Evolutionary conservation across 2,329 filamentous ascomycete genomes (phyloP).

Genomic region (Niveomyces coronatus): DNA sequence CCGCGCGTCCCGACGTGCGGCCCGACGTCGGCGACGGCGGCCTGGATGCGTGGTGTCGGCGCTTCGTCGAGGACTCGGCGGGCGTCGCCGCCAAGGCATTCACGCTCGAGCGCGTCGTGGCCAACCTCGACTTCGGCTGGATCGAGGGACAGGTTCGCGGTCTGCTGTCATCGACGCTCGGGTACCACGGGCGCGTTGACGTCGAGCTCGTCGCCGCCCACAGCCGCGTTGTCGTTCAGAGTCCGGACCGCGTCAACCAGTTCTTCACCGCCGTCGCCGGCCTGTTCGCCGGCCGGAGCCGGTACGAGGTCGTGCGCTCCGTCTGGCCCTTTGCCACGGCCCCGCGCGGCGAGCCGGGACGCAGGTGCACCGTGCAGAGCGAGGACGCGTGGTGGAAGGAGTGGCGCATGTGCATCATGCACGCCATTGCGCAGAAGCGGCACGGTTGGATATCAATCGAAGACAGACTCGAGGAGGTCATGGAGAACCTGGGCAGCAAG

Average conservation of each 20-base stretch:
- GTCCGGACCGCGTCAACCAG: conserved; percentile 41
- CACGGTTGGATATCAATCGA: conserved; percentile 37
- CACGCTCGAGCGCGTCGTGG: conserved; percentile 39
- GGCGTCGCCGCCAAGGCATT: conserved; percentile 40
- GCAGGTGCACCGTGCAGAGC: conserved; percentile 40
- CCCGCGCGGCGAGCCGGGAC: conserved; percentile 31
- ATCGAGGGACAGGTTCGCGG: conserved; percentile 43
- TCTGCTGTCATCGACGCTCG: conserved; percentile 37
- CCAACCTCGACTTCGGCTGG: conserved; percentile 44
- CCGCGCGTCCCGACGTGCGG: conserved; percentile 29
- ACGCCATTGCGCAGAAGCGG: conserved; percentile 36
- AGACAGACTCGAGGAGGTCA: conserved; percentile 42
- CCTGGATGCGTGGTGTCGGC: conserved; percentile 39
- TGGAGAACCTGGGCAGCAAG: conserved; percentile 35
- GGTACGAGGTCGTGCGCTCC: conserved; percentile 44
- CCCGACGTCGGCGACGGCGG: conserved; percentile 33
- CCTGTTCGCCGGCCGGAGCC: conserved; percentile 41
- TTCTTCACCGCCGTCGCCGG: conserved; percentile 43
- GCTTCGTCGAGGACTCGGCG: conserved; percentile 35
- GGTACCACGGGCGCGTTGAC: conserved; percentile 39
- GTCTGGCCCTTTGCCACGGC: conserved; percentile 48
- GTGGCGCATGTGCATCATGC: conserved; percentile 21
- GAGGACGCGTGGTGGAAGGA: conserved; percentile 46
- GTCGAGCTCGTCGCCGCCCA: conserved; percentile 42
- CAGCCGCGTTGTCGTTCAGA: conserved; percentile 37